phyloP scores from a whole-genome alignment of 257 asterid species.

The Prunella vulgaris region DNA sequence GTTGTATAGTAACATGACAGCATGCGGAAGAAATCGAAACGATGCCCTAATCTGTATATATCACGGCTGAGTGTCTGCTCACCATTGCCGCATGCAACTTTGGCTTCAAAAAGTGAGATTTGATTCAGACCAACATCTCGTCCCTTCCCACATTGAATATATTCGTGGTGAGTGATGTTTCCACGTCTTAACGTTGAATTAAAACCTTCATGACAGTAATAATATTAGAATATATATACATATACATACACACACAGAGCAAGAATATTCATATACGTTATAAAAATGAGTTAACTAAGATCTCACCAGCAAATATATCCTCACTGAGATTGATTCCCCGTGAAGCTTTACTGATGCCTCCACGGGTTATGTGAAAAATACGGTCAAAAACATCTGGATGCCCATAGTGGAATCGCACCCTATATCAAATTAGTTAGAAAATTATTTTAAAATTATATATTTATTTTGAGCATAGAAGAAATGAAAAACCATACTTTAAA shows the following conservation, averaged over 20 bases:
- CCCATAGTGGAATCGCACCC: slow-evolving; percentile 98
- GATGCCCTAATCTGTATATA: slow-evolving; percentile 90
- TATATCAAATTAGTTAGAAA: slow-evolving; percentile 26
- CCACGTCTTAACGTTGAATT: slow-evolving; percentile 89
- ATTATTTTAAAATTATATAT: not conserved
- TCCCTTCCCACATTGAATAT: slow-evolving; percentile 94
- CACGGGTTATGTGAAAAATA: slow-evolving; percentile 93
- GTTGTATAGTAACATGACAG: slow-evolving; percentile 78
- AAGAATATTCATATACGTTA: not conserved
- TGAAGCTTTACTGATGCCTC: slow-evolving; percentile 97
- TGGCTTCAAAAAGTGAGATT: slow-evolving; percentile 93
- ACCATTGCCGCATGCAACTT: slow-evolving; percentile 96
- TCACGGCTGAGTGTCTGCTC: slow-evolving; percentile 96
- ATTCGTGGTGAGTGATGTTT: slow-evolving; percentile 88
- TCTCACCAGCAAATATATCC: slow-evolving; percentile 97
- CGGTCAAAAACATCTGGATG: slow-evolving; percentile 98
- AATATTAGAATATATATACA: slow-evolving; percentile 11
- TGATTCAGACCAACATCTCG: slow-evolving; percentile 97
- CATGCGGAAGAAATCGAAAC: slow-evolving; percentile 98
- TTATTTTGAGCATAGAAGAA: not conserved
- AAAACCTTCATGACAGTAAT: slow-evolving; percentile 52
- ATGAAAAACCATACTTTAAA: slow-evolving; percentile 57
- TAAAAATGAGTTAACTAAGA: slow-evolving; percentile 15
- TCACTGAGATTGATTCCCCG: slow-evolving; percentile 94
- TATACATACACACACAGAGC: not conserved